Conservation (phyloP, 139 green algal species). For the Chlorella ohadii region DNA sequence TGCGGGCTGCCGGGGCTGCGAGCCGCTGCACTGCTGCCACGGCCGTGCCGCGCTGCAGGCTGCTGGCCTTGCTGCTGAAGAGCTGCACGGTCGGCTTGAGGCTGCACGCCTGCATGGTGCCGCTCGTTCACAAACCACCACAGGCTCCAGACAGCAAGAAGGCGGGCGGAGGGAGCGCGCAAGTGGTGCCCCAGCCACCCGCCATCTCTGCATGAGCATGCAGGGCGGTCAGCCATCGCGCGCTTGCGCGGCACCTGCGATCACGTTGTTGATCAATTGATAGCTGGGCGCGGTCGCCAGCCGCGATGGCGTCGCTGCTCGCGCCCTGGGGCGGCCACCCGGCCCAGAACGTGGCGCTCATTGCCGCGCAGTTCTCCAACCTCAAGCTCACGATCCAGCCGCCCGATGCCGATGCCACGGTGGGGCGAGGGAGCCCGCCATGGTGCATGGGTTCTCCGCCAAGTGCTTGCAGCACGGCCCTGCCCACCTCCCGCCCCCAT, state of each 20-base stretch:
- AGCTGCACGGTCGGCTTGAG: constrained; percentile 27
- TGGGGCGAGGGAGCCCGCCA: neutral
- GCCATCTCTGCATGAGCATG: no score
- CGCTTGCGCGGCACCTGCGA: no score
- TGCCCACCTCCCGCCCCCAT: neutral
- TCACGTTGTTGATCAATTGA: no score
- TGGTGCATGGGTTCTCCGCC: no score
- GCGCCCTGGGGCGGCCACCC: constrained; percentile 57
- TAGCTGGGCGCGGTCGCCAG: no score
- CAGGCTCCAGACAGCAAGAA: neutral
- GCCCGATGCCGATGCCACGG: constrained; percentile 61
- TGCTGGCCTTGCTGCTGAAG: constrained; percentile 15
- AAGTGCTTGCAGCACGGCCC: neutral
- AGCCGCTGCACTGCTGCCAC: constrained; percentile 17
- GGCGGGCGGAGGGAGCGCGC: neutral
- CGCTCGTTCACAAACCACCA: neutral
- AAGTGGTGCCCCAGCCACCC: neutral
- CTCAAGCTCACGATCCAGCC: constrained; percentile 52
- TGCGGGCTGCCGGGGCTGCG: constrained; percentile 2
- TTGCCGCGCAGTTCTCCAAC: constrained; percentile 42
- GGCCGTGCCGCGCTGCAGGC: constrained; percentile 1
- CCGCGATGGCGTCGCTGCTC: constrained; percentile 42
- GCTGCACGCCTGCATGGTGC: constrained; percentile 1
- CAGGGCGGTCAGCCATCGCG: no score
- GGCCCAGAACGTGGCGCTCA: constrained; percentile 52